Evolutionary conservation across 1,139 yeast genomes (phyloP), one percentile per base, ranked within the genome.

Genomic region (Blastobotrys apis): DNA sequence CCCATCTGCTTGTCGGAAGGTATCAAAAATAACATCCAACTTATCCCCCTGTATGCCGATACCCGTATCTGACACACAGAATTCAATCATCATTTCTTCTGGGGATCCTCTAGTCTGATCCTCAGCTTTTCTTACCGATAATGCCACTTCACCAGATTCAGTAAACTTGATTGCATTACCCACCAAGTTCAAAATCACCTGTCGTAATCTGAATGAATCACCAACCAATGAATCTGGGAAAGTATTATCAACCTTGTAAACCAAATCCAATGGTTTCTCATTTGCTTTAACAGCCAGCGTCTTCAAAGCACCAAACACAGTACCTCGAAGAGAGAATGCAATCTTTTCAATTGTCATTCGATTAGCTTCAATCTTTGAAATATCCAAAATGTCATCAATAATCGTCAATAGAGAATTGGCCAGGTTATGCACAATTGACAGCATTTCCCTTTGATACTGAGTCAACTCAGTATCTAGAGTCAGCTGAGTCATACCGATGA

Each of bases 1-100:
- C 41, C 95, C 95, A 67, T 86, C 95, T 2, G 95, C 95, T 65
- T 86, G 95, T 58, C 94, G 82, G 69, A 86, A 86, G 4, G 92
- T 86, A 58, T 85, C 94, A 58, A 86, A 86, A 59, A 85, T 85
- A 34, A 85, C 73, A 37, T 87, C 94, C 39, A 85, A 71, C 59
- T 85, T 85, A 58, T 85, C 94, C 59, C 77, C 81, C 60, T 81
- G 86, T 51, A 86, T 86, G 56, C 95, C 95, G 54, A 85, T 84
- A 63, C 95, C 95, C 0, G 95, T 85, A 63, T 85, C 95, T 51
- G 88, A 78, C 5, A 85, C 94, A 64, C 94, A 84, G 57, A 86
- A 84, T 63, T 85, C 92, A 48, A 85, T 71, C 56, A 83, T 73
- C 60, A 84, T 70, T 53, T 78, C 82, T 46, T 79, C 81, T 2